Evolutionary conservation across 2,329 filamentous ascomycete genomes (phyloP).

Genomic region (Colletotrichum orchidophilum): DNA sequence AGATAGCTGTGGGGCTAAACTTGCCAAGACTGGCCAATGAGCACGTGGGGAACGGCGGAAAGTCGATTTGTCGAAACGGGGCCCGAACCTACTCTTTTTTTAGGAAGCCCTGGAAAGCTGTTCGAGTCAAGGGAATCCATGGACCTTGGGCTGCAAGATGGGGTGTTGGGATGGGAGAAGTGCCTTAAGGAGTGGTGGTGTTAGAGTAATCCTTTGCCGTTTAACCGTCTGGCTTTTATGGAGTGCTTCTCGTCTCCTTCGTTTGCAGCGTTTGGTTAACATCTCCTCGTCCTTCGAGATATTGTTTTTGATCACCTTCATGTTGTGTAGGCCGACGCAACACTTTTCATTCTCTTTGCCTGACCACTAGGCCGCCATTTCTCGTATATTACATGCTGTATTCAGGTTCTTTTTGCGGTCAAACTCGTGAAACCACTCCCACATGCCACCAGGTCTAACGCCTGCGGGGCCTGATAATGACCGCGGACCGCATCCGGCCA

Average conservation of each 20-base stretch:
- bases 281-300: neutral
- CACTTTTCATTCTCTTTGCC: neutral
- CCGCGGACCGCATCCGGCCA: neutral
- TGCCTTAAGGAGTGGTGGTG: neutral
- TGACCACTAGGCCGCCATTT: neutral
- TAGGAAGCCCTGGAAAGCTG: neutral
- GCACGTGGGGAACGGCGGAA: conserved; percentile 14
- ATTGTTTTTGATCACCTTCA: neutral
- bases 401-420: neutral
- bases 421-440: neutral
- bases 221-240: neutral
- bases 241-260: neutral
- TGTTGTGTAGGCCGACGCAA: neutral
- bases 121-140: neutral
- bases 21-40: conserved; percentile 27
- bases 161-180: neutral
- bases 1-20: neutral
- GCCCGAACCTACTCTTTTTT: neutral
- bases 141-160: neutral
- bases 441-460: neutral
- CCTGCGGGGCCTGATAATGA: neutral
- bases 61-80: conserved; percentile 17
- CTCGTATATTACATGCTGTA: neutral
- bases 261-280: neutral
- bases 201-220: neutral